Conservation (phyloP, 2,329 filamentous ascomycete species). For the Stachybotrys echinatus region DNA sequence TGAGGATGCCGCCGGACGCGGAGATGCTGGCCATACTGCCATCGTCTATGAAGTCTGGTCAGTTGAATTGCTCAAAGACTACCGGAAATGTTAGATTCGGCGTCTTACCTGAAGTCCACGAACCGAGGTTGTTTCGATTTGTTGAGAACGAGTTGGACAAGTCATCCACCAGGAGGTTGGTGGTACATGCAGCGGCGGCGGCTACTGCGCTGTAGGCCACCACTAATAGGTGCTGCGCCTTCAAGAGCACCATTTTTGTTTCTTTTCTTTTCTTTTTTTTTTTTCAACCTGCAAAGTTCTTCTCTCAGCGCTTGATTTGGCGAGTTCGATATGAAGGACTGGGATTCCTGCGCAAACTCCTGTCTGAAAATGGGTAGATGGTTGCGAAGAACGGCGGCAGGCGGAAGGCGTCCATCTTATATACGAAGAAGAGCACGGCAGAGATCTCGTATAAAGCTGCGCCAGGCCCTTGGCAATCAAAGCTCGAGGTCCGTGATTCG, state of each 20-base stretch:
- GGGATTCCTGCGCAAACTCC: no score
- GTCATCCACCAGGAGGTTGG: slow-evolving; percentile 26
- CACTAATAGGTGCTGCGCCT: slow-evolving; percentile 7
- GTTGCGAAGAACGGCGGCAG: neutral
- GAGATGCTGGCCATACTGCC: slow-evolving; percentile 36
- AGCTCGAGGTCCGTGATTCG: neutral
- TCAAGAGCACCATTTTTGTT: slow-evolving; percentile 11
- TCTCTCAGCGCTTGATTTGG: no score
- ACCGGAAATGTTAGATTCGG: neutral
- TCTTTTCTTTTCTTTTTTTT: neutral
- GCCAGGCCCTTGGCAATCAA: slow-evolving; percentile 6
- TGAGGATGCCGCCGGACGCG: slow-evolving; percentile 36
- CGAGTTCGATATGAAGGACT: no score
- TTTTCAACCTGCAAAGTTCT: no score
- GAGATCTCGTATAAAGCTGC: neutral
- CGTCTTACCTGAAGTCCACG: slow-evolving; percentile 28
- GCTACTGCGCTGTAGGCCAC: slow-evolving; percentile 8
- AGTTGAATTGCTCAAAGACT: neutral
- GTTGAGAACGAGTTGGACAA: slow-evolving; percentile 23
- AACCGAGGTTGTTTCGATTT: slow-evolving; percentile 24
- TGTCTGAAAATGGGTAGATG: no score
- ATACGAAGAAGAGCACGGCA: neutral
- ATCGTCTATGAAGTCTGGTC: slow-evolving; percentile 35
- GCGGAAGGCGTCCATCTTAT: neutral
- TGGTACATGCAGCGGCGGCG: slow-evolving; percentile 16